Evolutionary conservation across 1,284 basidiomycete genomes (phyloP), one percentile per base, ranked within the genome.

Genomic region (Trichosporon ovoides): DNA sequence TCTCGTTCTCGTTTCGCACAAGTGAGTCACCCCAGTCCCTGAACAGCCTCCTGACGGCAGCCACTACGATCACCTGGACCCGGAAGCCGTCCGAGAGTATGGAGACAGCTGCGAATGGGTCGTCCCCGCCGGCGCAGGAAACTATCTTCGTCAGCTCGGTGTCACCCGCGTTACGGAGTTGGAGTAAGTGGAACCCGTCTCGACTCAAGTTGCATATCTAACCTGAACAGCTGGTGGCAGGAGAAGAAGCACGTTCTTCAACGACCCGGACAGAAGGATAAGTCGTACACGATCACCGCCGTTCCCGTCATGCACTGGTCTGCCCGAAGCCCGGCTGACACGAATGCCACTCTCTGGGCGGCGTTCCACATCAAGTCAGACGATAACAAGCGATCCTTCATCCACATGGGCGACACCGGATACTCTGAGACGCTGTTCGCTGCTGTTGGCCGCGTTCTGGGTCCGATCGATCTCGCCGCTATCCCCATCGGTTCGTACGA

Each of bases 401-500:
- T 79, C 63, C 79, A 80, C 59, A 73, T 79, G 7, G 76, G 76
- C 22, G 76, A 77, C 63, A 77, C 76, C 3, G 76, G 75, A 52
- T 80, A 79, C 65, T 78, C 77, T 6, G 70, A 75, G 0, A 72
- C 73, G 0, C 71, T 80, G 13, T 81, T 75, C 65, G 64, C 72
- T 22, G 73, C 76, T 7, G 76, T 80, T 38, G 78, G 79, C 4
- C 69, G 77, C 11, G 72, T 79, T 3, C 62, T 79, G 0, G 79
- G 79, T 0, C 76, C 78, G 1, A 71, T 79, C 34, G 77, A 79
- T 55, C 65, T 78, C 2, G 79, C 78, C 0, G 76, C 78, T 11
- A 74, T 81, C 51, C 78, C 79, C 2, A 81, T 81, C 38, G 79
- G 79, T 3, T 75, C 73, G 16, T 80, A 78, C 60, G 72, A 72